Conservation (phyloP, 208 protist genomes). For the Trypanosoma lewisi region DNA sequence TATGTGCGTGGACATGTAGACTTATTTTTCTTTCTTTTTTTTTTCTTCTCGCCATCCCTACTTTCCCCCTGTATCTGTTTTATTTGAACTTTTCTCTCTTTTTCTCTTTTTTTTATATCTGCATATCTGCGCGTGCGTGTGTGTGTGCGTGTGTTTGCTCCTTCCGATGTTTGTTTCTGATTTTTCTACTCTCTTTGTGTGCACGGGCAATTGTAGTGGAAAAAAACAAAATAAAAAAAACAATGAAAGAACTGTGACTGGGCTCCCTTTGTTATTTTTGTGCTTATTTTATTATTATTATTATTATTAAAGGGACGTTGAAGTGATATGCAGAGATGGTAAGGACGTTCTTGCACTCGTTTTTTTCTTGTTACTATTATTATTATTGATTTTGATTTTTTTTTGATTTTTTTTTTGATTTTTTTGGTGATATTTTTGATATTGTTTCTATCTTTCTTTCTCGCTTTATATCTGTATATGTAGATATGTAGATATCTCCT, state of each 20-base stretch:
- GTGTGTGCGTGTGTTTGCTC: neutral
- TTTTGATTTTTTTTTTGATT: slow-evolving; percentile 14
- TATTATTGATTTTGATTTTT: too few species aligned
- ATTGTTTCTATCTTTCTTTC: slow-evolving; percentile 6
- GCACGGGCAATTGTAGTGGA: neutral
- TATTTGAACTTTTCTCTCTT: neutral
- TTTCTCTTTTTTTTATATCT: neutral
- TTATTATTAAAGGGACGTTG: too few species aligned
- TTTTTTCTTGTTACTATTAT: too few species aligned
- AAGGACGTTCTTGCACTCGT: too few species aligned
- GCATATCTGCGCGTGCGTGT: neutral
- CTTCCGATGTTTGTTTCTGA: neutral
- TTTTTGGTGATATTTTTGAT: slow-evolving; percentile 1
- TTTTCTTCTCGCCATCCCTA: neutral
- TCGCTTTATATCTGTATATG: slow-evolving; percentile 5
- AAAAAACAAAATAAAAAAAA: too few species aligned
- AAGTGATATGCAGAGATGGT: too few species aligned
- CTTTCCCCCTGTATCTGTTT: neutral
- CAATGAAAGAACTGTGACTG: neutral
- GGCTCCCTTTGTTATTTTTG: neutral
- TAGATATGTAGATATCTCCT: slow-evolving; percentile 7
- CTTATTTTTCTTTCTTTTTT: neutral
- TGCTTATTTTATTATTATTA: neutral
- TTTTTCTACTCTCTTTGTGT: neutral
- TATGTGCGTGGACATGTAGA: too few species aligned